Evolutionary conservation across 306 rosid species (phyloP), one percentile per base, ranked within the genome.

Genomic region (Prunus mira): DNA sequence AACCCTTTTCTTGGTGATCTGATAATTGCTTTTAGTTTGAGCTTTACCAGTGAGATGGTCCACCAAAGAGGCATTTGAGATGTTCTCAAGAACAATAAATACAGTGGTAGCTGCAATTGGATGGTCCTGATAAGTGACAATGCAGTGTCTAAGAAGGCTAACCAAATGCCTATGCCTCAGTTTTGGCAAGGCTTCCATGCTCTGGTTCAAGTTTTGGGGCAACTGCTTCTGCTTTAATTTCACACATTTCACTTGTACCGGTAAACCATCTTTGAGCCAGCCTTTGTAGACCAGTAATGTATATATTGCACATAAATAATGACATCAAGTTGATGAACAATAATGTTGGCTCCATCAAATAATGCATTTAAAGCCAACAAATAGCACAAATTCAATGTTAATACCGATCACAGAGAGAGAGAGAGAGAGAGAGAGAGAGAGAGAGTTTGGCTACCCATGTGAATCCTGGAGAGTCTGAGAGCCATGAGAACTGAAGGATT

Each of bases 161-260:
- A 92, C 97, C 85, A 95, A 80, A 87, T 95, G 85, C 74, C 88
- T 78, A 54, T 95, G 96, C 87, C 97, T 89, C 62, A 92, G 82
- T 83, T 84, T 78, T 24, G 88, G 83, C 56, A 95, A 63, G 5
- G 84, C 85, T 60, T 85, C 90, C 83, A 89, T 79, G 72, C 76
- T 83, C 78, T 80, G 90, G 72, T 81, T 63, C 30, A 69, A 32
- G 76, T 83, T 80, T 76, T 81, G 87, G 38, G 66, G 25, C 46
- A 79, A 8, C 77, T 80, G 78, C 78, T 89, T 94, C 73, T 85
- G 91, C 84, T 81, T 87, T 54, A 86, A 46, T 66, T 82, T 88
- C 57, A 90, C 79, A 66, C 86, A 75, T 43, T 80, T 90, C 69
- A 95, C 81, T 30, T 84, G 83, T 25, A 90, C 91, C 75, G 46